Percentiles rank a stretch among this genome's conserved stretches.
phyloP scores from a whole-genome alignment of 1,284 basidiomycete genomes.

The Ganoderma resinaceum region DNA sequence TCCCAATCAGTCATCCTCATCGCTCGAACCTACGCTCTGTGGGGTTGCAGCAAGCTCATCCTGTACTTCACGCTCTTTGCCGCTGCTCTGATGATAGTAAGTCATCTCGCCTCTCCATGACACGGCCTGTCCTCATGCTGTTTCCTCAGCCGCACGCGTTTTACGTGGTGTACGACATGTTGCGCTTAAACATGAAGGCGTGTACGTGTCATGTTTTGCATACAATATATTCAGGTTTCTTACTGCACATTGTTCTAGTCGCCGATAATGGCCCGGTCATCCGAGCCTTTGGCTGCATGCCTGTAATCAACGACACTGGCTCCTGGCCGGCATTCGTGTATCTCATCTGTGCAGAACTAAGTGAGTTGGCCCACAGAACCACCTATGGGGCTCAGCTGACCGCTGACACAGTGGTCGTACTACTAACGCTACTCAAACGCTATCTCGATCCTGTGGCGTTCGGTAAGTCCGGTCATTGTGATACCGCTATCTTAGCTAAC shows the following conservation, averaged over 20 bases:
- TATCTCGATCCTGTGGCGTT: conserved; percentile 2
- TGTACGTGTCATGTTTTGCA: not conserved
- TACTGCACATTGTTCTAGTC: not conserved
- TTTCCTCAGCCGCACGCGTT: not conserved
- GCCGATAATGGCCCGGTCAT: not conserved
- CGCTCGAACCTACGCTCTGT: not conserved
- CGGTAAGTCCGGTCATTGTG: not conserved
- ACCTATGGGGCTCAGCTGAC: not conserved
- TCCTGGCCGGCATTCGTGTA: conserved; percentile 4
- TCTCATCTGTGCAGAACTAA: not conserved
- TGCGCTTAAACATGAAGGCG: not conserved
- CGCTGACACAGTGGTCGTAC: not conserved
- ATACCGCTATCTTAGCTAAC: not conserved
- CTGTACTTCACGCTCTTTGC: not conserved
- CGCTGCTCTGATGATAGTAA: not conserved
- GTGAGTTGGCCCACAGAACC: not conserved
- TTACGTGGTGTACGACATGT: conserved; percentile 1
- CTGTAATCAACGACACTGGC: not conserved
- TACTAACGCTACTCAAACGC: not conserved
- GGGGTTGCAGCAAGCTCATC: conserved; percentile 1
- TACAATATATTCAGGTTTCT: not conserved
- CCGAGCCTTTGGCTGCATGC: not conserved
- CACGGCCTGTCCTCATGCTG: not conserved
- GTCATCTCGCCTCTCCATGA: not conserved
- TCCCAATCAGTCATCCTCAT: conserved; percentile 4